Base-by-base conservation (phyloP, 176 grass and related monocot species). In the Aegilops longissima region DNA sequence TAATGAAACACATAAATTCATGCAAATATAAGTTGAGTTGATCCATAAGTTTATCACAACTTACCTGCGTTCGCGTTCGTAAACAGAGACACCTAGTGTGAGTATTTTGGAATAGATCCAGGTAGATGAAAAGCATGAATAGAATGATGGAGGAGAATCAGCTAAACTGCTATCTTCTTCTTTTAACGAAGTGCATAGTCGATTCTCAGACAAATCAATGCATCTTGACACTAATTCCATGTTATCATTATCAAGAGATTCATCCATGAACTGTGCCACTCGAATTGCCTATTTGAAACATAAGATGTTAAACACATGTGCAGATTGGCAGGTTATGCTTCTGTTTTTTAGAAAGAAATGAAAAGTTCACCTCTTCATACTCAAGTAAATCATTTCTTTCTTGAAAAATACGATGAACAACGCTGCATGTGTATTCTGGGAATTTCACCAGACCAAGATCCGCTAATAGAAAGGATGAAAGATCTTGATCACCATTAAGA, bases 401-500 rank as follows among this genome's bases (percentile, higher is more conserved):
- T 80, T 82, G 86, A 91, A 98, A 96, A 83, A 95, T 78, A 58
- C 8, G 70, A 42, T 91, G 90, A 82, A 84, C 92, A 73, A 93
- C 74, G 69, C 82, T 56, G 83, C 93, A 96, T 34, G 80, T 31
- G 73, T 98, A 98, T 62, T 89, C 92, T 67, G 96, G 92, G 73
- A 91, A 98, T 69, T 92, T 98, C 51, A 95, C 74, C 27, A 94
- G 34, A 62, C 96, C 96, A 90, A 96, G 91, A 86, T 98, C 92
- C 70, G 96, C 92, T 90, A 98, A 88, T 63, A 96, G 83, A 88
- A 98, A 98, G 49, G 92, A 87, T 71, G 93, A 95, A 80, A 98
- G 88, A 72, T 98, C 96, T 89, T 95, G 96, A 82, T 98, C 92
- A 13, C 96, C 90, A 52, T 96, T 96, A 35, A 98, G 90, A 83